Conservation (phyloP, 2,329 filamentous ascomycete genomes). For the Phialemonium atrogriseum region DNA sequence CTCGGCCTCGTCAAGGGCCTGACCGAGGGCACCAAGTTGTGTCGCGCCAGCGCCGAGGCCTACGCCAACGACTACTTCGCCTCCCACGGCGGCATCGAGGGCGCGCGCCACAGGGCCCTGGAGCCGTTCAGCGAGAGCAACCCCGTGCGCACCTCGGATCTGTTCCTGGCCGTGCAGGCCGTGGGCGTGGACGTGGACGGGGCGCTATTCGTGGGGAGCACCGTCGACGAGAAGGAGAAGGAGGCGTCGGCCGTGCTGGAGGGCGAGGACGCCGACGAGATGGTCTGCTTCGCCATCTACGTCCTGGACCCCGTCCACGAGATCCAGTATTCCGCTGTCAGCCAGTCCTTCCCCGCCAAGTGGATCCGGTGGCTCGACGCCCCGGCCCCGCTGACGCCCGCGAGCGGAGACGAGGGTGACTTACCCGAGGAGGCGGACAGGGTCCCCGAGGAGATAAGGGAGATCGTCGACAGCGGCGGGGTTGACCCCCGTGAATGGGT, state of each 20-base stretch:
- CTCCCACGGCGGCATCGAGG: conserved; percentile 67
- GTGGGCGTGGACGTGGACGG: conserved; percentile 57
- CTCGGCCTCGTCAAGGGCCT: conserved; percentile 74
- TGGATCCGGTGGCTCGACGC: conserved; percentile 93
- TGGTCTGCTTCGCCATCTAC: conserved; percentile 68
- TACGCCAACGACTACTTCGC: conserved; percentile 83
- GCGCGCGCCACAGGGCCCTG: conserved; percentile 70
- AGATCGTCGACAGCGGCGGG: conserved; percentile 66
- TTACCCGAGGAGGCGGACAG: conserved; percentile 17
- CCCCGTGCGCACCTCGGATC: conserved; percentile 84
- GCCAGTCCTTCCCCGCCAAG: conserved; percentile 71
- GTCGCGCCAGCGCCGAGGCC: conserved; percentile 77
- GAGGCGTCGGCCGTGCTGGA: conserved; percentile 43
- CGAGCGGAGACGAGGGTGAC: conserved; percentile 38
- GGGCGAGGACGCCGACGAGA: conserved; percentile 45
- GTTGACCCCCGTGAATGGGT: conserved; percentile 97
- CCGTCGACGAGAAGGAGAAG: conserved; percentile 45
- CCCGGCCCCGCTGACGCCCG: conserved; percentile 46
- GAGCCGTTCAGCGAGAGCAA: conserved; percentile 76
- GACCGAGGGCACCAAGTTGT: conserved; percentile 83
- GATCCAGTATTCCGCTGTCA: conserved; percentile 76
- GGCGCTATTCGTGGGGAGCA: conserved; percentile 58
- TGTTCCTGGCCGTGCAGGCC: conserved; percentile 93
- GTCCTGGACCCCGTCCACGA: conserved; percentile 84
- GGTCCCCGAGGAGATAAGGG: conserved; percentile 77